Evolutionary conservation across 306 rosid species (phyloP).

Genomic region (Bauhinia variegata): DNA sequence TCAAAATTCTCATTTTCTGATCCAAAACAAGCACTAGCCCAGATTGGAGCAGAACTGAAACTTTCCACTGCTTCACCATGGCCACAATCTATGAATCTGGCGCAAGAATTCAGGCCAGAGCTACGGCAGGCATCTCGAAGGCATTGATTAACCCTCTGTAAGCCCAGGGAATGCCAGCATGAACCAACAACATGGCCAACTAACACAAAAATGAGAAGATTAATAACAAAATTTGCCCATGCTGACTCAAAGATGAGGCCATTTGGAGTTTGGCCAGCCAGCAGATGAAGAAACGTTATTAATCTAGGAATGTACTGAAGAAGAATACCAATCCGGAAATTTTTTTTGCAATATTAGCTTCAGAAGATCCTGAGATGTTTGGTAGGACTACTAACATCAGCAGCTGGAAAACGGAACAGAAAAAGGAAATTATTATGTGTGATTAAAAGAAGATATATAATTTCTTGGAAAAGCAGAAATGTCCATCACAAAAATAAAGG

Average conservation of each 20-base stretch:
- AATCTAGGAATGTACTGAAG: conserved; percentile 57
- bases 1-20: too few species aligned
- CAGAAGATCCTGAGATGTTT: conserved; percentile 41
- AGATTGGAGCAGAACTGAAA: too few species aligned
- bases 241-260: conserved; percentile 66
- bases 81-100: conserved; percentile 51
- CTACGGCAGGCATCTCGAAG: conserved; percentile 43
- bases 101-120: background rate
- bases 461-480: too few species aligned
- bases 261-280: conserved; percentile 54
- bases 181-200: conserved; percentile 61
- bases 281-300: conserved; percentile 52
- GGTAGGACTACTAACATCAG: conserved; percentile 48
- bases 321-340: conserved; percentile 48
- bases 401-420: conserved; percentile 39
- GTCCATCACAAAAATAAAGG: too few species aligned
- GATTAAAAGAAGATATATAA: too few species aligned
- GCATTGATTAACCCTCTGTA: conserved; percentile 69
- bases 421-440: too few species aligned
- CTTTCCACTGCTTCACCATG: conserved; percentile 17
- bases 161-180: conserved; percentile 59
- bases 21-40: background rate
- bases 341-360: conserved; percentile 61
- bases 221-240: conserved; percentile 57
- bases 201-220: conserved; percentile 53